Evolutionary conservation across 176 grass and related monocot species (phyloP), one percentile per base, ranked within the genome.

Genomic region (Pontederia crassipes): DNA sequence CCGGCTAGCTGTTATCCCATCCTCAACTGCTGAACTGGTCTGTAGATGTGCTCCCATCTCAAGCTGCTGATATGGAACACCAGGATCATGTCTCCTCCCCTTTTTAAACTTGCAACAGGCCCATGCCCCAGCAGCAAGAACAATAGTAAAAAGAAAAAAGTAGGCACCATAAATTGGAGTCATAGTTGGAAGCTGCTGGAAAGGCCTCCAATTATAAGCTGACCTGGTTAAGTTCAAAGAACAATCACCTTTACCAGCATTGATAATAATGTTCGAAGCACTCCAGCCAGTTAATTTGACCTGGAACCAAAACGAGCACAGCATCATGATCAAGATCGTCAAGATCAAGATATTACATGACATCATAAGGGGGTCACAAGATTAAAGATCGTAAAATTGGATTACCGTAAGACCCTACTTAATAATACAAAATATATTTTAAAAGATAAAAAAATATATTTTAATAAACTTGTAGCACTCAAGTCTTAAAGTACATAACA

Each of bases 111-210:
- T 91, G 78, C 93, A 98, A 65, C 84, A 98, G 51, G 54, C 77
- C 40, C 79, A 98, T 40, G 78, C 52, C 46, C 51, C 53, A 17
- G 66, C 81, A 53, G 74, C 62, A 61, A 92, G 67, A 66, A 88
- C 74, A 59, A 88, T 49, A 20, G 84, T 81, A 49, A 88, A 67
- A 74, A 76, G 55, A 17, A 88, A 61, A 29, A 88, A 52, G 56
- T 73, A 98, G 45, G 76, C 75, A 64, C 84, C 79, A 26, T 98
- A 92, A 62, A 98, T 92, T 49, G 93, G 93, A 54, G 78, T 91
- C 51, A 88, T 26, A 72, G 28, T 56, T 57, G 81, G 59, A 17
- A 92, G 17, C 69, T 74, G 74, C 68, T 78, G 76, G 54, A 91
- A 74, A 24, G 74, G 66, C 26, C 80, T 70, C 81, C 49, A 85